Evolutionary conservation across 2,329 filamentous ascomycete species (phyloP), one percentile per base, ranked within the genome.

Genomic region (Colletotrichum sp.): DNA sequence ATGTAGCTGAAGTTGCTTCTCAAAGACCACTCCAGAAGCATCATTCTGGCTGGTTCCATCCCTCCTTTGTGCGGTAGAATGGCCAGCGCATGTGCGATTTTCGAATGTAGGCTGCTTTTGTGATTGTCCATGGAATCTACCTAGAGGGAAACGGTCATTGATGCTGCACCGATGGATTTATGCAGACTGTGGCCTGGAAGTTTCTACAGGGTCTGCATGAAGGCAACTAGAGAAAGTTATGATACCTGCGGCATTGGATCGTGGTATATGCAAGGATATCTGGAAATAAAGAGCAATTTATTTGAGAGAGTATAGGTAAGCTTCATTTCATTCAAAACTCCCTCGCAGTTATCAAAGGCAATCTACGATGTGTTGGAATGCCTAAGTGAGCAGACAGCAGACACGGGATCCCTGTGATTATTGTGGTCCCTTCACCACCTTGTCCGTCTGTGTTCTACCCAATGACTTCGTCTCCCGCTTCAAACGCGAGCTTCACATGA

Each of bases 1-100:
- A 0, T 11, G 9, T 6, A 44, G 39, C 19, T n/a, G 39, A n/a
- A n/a, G 9, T 11, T 44, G 19, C 8, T 2, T n/a, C 19, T 4
- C 0, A 44, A 11, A 44, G 19, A 44, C 0, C 3, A n/a, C 4
- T n/a, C 39, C 19, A 44, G 19, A n/a, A n/a, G 16, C 0, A 11
- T 44, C 16, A 44, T 44, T 44, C 19, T n/a, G 19, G 16, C 0
- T 11, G 39, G 0, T 44, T 11, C 36, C 8, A 2, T 6, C 39
- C 4, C 9, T 19, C 2, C 39, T 44, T 44, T n/a, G 39, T 11
- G 39, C 19, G 0, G 2, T 44, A 44, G 39, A 9, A 44, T 44
- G 39, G 5, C 36, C 8, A 19, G 36, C 16, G 36, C 36, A 19
- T 0, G 36, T 19, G 36, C 15, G 36, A 16, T 16, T 36, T 8